Conservation (phyloP, 768 basidiomycete species). For the Coprinopsis marcescibilis region DNA sequence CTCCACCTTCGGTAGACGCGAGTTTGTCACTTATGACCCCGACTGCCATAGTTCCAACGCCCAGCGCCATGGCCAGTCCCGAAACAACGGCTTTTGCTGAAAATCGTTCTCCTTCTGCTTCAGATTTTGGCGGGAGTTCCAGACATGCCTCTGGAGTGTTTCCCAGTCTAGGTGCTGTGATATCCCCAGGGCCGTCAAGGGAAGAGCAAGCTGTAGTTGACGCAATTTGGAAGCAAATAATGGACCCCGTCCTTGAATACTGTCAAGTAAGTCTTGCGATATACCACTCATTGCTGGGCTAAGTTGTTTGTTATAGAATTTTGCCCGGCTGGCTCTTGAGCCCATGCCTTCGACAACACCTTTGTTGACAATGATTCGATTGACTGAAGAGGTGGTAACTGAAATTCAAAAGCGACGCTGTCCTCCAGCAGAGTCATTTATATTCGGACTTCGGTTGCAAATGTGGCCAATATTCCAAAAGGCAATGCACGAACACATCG, state of each 20-base stretch:
- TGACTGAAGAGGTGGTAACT: conserved; percentile 74
- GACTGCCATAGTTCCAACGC: conserved; percentile 26
- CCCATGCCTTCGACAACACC: conserved; percentile 70
- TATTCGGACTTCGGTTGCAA: conserved; percentile 73
- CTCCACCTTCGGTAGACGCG: conserved; percentile 28
- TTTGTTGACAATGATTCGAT: conserved; percentile 84
- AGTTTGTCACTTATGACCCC: conserved; percentile 32
- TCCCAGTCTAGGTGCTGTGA: conserved; percentile 29
- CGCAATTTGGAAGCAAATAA: conserved; percentile 83
- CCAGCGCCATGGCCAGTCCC: conserved; percentile 37
- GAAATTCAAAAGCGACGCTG: conserved; percentile 77
- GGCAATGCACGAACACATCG: conserved; percentile 77
- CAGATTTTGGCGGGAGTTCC: conserved; percentile 41
- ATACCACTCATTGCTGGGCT: background rate
- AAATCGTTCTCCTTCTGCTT: conserved; percentile 37
- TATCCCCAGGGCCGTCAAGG: conserved; percentile 38
- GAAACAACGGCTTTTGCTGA: conserved; percentile 36
- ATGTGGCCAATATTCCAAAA: conserved; percentile 96
- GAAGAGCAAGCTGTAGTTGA: conserved; percentile 57
- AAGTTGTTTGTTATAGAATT: conserved; percentile 41
- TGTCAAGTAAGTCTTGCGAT: conserved; percentile 49
- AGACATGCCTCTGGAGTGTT: conserved; percentile 26
- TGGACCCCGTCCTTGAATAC: conserved; percentile 89
- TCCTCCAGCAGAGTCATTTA: conserved; percentile 73
- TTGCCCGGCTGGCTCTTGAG: conserved; percentile 62